Percentiles rank a stretch among this genome's conserved stretches.
These are phyloP conservation scores for Cyclotella cryptica DNA, from an alignment of 108 stramenopile genomes.

Conservation along the genomic window DNA sequence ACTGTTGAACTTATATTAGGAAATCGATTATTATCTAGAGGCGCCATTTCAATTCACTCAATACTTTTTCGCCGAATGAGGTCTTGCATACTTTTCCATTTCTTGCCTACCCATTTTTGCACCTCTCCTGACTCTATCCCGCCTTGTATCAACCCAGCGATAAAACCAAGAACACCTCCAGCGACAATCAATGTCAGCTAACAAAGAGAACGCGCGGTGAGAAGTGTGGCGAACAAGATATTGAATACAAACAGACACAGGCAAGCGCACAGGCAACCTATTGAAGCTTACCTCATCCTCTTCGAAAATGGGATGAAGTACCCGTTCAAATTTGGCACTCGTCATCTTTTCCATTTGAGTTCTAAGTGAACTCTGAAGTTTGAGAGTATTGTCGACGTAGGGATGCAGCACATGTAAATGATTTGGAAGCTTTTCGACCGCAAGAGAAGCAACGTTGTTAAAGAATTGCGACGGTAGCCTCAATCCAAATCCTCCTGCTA, in stretches of 20 bases:
- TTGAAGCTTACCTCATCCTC: constrained; percentile 78
- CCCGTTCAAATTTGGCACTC: constrained; percentile 89
- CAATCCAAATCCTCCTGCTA: constrained; percentile 63
- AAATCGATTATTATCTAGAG: neutral
- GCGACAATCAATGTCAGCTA: constrained; percentile 90
- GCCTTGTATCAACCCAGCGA: constrained; percentile 89
- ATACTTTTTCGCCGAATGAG: neutral
- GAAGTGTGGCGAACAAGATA: neutral
- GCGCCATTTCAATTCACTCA: neutral
- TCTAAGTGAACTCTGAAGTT: constrained; percentile 79
- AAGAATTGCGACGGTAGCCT: constrained; percentile 54
- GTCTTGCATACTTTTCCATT: constrained; percentile 1
- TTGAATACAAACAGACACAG: neutral
- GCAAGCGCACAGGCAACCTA: neutral
- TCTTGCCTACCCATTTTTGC: constrained; percentile 15
- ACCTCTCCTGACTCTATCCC: constrained; percentile 75
- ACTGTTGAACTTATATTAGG: neutral
- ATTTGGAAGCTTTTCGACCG: constrained; percentile 74
- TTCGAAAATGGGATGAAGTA: constrained; percentile 96
- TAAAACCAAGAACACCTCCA: constrained; percentile 90
- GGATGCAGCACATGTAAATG: constrained; percentile 78
- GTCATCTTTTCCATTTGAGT: constrained; percentile 89
- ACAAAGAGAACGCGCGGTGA: neutral
- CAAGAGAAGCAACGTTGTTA: constrained; percentile 48
- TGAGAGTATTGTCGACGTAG: constrained; percentile 85